Percentiles rank a stretch among this genome's conserved stretches.
Evolutionary conservation across 345 rosid species (phyloP).

Genomic region (Cardamine occulta): DNA sequence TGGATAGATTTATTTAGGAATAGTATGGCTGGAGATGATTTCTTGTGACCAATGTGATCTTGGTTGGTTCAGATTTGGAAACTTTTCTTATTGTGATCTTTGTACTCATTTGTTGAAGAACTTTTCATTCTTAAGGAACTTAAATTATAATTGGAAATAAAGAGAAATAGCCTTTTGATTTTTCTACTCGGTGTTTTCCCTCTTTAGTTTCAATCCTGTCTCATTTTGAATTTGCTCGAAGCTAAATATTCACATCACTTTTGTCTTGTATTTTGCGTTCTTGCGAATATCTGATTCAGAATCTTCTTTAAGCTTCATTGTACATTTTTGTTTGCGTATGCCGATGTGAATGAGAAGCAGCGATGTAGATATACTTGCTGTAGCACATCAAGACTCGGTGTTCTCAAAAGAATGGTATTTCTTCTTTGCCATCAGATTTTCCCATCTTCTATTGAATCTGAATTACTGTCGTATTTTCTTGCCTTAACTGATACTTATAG

Average conservation of each 20-base stretch:
- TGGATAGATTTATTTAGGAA: constrained; percentile 23
- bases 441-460: not conserved
- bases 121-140: not conserved
- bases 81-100: not conserved
- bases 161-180: not conserved
- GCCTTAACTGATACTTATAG: not conserved
- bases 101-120: constrained; percentile 26
- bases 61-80: constrained; percentile 23
- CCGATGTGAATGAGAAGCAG: not conserved
- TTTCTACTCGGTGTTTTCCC: not conserved
- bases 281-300: not conserved
- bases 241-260: not conserved
- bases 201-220: not conserved
- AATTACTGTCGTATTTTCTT: not conserved
- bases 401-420: constrained; percentile 1
- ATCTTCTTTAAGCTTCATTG: constrained; percentile 6
- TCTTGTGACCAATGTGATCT: constrained; percentile 11
- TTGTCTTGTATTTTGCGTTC: not conserved
- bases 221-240: constrained; percentile 1
- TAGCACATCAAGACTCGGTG: constrained; percentile 5
- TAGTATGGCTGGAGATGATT: not conserved
- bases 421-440: not conserved
- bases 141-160: constrained; percentile 5
- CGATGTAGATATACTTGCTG: not conserved
- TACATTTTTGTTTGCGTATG: constrained; percentile 6